Evolutionary conservation across 345 rosid species (phyloP).

Genomic region (Mallotus nudiflorus): DNA sequence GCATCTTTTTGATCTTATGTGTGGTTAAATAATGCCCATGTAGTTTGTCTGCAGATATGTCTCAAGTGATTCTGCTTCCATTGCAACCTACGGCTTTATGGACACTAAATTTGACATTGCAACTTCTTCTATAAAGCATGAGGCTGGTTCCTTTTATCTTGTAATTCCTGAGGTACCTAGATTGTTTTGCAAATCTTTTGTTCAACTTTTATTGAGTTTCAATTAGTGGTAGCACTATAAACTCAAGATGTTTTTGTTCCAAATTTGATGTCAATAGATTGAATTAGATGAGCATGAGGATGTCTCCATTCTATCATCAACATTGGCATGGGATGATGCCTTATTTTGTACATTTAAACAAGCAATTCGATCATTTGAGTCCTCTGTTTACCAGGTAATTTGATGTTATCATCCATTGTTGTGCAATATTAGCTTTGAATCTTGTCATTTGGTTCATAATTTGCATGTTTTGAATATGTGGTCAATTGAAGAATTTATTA

Average conservation of each 20-base stretch:
- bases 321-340: slow-evolving; percentile 72
- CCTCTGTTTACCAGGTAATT: slow-evolving; percentile 62
- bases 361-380: slow-evolving; percentile 60
- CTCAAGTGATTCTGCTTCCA: slow-evolving; percentile 54
- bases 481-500: background rate
- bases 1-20: slow-evolving; percentile 13
- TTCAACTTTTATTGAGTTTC: slow-evolving; percentile 1
- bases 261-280: slow-evolving; percentile 51
- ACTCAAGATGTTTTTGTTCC: slow-evolving; percentile 1
- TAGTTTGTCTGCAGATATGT: slow-evolving; percentile 66
- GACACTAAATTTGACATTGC: slow-evolving; percentile 46
- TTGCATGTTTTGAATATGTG: background rate
- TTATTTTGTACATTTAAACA: slow-evolving; percentile 49
- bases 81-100: slow-evolving; percentile 74
- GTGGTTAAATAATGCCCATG: slow-evolving; percentile 33
- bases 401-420: background rate
- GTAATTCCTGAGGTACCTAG: slow-evolving; percentile 75
- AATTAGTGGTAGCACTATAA: background rate
- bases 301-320: slow-evolving; percentile 65
- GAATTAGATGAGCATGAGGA: slow-evolving; percentile 67
- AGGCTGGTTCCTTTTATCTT: slow-evolving; percentile 67
- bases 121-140: slow-evolving; percentile 49
- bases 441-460: background rate
- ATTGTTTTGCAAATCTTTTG: slow-evolving; percentile 10
- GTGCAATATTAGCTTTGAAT: background rate